Evolutionary conservation across 495 filamentous ascomycete genomes (phyloP), one percentile per base, ranked within the genome.

Genomic region (Hyphodiscus hymeniophilus): DNA sequence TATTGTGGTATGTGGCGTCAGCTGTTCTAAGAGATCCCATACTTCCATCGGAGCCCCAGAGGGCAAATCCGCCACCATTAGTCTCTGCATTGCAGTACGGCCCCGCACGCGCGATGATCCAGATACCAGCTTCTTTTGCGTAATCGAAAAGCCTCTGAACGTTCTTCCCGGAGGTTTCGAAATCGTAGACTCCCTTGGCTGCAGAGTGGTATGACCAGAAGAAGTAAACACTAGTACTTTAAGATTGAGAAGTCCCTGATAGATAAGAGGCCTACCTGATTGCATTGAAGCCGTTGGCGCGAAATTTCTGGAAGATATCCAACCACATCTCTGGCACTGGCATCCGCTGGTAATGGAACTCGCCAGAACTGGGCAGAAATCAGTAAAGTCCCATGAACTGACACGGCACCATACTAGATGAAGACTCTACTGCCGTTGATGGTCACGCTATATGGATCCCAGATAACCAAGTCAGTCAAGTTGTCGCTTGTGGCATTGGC

Each of bases 221-320:
- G 58, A 77, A 74, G 49, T 76, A 77, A 13, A 78, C 65, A 60
- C 55, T 54, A 22, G 20, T 20, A 26, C 3, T 32, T n/a, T 51
- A 11, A 52, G 41, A 26, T 31, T 24, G 5, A 34, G 6, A 21
- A 21, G 22, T 13, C 17, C 2, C 26, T 21, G 41, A 10, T 39
- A 12, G 12, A 36, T 24, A n/a, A 50, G 56, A 51, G 47, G 61
- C 23, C 15, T 54, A 54, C 57, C 59, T 62, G 8, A 76, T 63
- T 18, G 76, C 69, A 55, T 77, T 80, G 49, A 65, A 76, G 0
- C 78, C 78, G 46, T 69, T 73, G 3, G 78, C 74, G 46, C 69
- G 66, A 42, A 79, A 63, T 51, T 82, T 82, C 52, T 82, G 68
- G 21, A 82, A 72, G 31, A 80, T 68, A 58, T 82, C 77, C 31